These are phyloP conservation scores for Malus hybrid DNA, from an alignment of 331 rosid genomes.

Conservation along the genomic window DNA sequence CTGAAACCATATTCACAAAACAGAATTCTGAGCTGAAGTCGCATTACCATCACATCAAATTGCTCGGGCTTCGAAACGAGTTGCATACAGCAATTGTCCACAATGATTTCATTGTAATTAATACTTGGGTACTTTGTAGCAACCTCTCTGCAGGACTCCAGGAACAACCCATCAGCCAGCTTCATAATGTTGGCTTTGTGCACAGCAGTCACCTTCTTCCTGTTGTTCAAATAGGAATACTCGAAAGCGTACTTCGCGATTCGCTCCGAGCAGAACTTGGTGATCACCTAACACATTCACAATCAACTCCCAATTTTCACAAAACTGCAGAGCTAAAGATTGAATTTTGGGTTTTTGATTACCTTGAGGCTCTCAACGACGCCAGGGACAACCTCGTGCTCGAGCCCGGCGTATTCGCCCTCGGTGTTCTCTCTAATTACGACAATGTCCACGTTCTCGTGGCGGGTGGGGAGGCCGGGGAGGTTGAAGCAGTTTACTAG, in stretches of 20 bases:
- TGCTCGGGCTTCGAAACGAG: slow-evolving; percentile 97
- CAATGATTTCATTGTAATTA: slow-evolving; percentile 79
- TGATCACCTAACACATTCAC: slow-evolving; percentile 56
- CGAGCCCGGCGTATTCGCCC: slow-evolving; percentile 89
- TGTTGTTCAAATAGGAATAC: slow-evolving; percentile 82
- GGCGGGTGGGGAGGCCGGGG: slow-evolving; percentile 75
- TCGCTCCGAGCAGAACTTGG: slow-evolving; percentile 89
- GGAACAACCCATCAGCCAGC: slow-evolving; percentile 84
- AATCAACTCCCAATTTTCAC: not conserved
- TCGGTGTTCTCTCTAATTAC: slow-evolving; percentile 91
- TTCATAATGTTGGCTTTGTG: slow-evolving; percentile 98
- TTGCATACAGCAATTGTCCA: slow-evolving; percentile 98
- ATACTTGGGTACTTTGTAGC: slow-evolving; percentile 83
- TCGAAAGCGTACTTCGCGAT: slow-evolving; percentile 87
- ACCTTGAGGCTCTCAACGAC: slow-evolving; percentile 96
- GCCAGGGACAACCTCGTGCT: slow-evolving; percentile 95
- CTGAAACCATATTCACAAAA: not conserved
- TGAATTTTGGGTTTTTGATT: not conserved
- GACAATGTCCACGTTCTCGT: slow-evolving; percentile 78
- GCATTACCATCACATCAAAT: slow-evolving; percentile 92
- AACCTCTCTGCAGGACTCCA: slow-evolving; percentile 90
- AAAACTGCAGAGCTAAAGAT: not conserved
- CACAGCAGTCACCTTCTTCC: slow-evolving; percentile 93
- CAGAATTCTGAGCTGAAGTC: not conserved
- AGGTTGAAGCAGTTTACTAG: slow-evolving; percentile 82